These are phyloP conservation scores for Dactylellina cionopaga DNA, from an alignment of 2,329 filamentous ascomycete genomes.

Conservation along the genomic window DNA sequence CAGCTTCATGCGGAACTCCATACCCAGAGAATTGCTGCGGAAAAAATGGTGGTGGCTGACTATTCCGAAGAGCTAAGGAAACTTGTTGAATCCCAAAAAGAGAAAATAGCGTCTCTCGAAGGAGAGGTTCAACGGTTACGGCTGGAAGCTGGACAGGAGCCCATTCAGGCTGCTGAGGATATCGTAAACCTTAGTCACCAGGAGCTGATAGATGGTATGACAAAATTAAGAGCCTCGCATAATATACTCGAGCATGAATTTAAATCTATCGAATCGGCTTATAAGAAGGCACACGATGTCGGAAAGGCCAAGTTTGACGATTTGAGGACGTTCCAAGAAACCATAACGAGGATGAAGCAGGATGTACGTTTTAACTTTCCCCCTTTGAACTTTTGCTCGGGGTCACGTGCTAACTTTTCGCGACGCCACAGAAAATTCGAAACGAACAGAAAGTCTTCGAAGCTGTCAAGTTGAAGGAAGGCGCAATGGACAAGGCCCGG, in stretches of 20 bases:
- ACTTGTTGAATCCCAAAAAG: constrained; percentile 79
- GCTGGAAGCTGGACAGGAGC: constrained; percentile 66
- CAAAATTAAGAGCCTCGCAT: constrained; percentile 80
- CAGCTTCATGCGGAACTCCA: constrained; percentile 84
- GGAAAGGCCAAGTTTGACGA: constrained; percentile 76
- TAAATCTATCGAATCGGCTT: constrained; percentile 87
- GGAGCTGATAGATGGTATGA: constrained; percentile 77
- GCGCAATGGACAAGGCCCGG: constrained; percentile 80
- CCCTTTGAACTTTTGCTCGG: constrained; percentile 1
- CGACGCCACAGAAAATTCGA: constrained; percentile 87
- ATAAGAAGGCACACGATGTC: constrained; percentile 85
- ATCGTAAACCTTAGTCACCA: constrained; percentile 73
- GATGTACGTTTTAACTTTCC: constrained; percentile 57
- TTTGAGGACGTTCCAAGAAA: constrained; percentile 60
- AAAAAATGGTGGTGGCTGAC: constrained; percentile 75
- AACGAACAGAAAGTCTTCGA: constrained; percentile 98
- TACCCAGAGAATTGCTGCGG: constrained; percentile 80
- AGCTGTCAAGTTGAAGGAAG: constrained; percentile 91
- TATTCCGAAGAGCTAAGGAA: constrained; percentile 77
- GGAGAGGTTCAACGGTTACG: constrained; percentile 79
- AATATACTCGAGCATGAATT: constrained; percentile 86
- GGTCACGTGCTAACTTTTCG: constrained; percentile 64
- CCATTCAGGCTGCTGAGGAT: constrained; percentile 60
- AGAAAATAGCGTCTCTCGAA: constrained; percentile 82
- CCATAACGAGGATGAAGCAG: constrained; percentile 74